These are phyloP conservation scores for Boletellus sp. DNA, from an alignment of 1,284 basidiomycete species.

Conservation along the genomic window DNA sequence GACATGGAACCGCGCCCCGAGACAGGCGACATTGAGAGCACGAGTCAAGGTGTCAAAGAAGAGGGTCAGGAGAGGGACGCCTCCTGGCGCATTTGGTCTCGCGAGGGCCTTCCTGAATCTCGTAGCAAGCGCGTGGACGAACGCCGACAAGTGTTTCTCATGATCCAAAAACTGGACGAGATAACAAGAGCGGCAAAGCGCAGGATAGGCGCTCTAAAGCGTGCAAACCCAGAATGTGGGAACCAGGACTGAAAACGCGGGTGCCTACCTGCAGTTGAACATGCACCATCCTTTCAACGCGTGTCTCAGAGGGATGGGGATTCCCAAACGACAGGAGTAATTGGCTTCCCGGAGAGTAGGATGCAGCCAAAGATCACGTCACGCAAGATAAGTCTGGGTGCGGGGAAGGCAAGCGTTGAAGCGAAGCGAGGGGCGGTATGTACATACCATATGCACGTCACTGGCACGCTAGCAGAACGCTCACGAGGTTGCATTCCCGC, in stretches of 20 bases:
- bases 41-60: constrained; percentile 13
- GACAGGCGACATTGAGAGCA: constrained; percentile 15
- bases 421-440: constrained; percentile 2
- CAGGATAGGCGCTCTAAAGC: constrained; percentile 3
- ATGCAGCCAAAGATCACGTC: neutral
- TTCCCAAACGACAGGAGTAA: neutral
- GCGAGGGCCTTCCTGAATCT: constrained; percentile 10
- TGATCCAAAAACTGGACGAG: constrained; percentile 8
- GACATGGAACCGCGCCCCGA: constrained; percentile 14
- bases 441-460: no score
- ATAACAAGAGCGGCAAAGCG: constrained; percentile 10
- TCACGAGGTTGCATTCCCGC: neutral
- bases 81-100: neutral
- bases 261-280: constrained; percentile 13
- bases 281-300: constrained; percentile 9
- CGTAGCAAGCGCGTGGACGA: constrained; percentile 4
- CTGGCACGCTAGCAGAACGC: neutral
- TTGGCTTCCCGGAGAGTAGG: neutral
- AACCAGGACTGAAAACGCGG: neutral
- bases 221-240: constrained; percentile 6
- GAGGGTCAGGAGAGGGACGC: neutral
- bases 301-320: constrained; percentile 12
- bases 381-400: neutral
- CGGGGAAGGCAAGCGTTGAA: neutral
- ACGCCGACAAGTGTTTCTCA: constrained; percentile 2